These are phyloP conservation scores for Mycena haematopus DNA, from an alignment of 768 basidiomycete species.

Conservation along the genomic window DNA sequence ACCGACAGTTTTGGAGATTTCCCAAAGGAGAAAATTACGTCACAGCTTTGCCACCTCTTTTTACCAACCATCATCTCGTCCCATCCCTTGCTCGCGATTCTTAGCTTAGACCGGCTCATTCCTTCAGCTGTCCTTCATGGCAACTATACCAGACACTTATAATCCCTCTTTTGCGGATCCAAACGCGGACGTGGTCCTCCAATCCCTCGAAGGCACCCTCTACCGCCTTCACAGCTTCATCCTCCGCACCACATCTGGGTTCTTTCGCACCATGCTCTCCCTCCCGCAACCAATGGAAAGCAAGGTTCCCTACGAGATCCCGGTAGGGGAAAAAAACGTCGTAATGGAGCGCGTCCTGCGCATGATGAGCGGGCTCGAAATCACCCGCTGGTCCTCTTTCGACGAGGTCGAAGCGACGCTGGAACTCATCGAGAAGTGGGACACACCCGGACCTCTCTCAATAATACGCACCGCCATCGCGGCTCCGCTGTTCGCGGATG, in stretches of 20 bases:
- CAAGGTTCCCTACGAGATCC: constrained; percentile 27
- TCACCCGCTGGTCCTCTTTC: constrained; percentile 47
- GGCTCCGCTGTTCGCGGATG: constrained; percentile 47
- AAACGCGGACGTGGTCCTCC: constrained; percentile 50
- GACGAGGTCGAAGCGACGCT: constrained; percentile 48
- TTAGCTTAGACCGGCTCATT: neutral
- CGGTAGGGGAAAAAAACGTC: constrained; percentile 42
- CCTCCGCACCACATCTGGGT: constrained; percentile 47
- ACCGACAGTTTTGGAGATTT: too few species aligned
- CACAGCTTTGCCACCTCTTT: too few species aligned
- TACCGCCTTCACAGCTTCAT: constrained; percentile 53
- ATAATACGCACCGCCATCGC: constrained; percentile 49
- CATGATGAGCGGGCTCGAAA: constrained; percentile 49
- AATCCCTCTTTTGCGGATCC: constrained; percentile 46
- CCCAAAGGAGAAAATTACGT: too few species aligned
- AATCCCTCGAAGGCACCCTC: constrained; percentile 46
- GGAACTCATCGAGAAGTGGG: constrained; percentile 52
- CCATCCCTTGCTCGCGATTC: neutral
- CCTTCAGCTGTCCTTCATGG: neutral
- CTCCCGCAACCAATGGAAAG: constrained; percentile 28
- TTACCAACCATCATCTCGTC: too few species aligned
- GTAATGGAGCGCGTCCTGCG: constrained; percentile 46
- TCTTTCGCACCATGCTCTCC: constrained; percentile 43
- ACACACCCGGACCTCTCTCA: constrained; percentile 51
- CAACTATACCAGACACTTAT: constrained; percentile 14